Percentiles rank a stretch among this genome's conserved stretches.
Conservation (phyloP, 805 yeast genomes). For the Ascoidea tarda region DNA sequence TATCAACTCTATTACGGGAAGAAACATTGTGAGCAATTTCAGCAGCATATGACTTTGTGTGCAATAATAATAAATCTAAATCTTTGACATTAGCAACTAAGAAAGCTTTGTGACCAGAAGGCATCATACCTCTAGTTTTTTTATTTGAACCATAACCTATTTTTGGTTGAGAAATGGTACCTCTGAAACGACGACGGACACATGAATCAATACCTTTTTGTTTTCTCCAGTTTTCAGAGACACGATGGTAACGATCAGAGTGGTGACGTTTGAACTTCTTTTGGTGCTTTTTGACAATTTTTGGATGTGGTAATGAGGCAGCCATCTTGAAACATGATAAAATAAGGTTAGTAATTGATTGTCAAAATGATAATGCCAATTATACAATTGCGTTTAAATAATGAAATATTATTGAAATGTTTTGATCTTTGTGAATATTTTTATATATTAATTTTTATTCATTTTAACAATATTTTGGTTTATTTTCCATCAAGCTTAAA, state of each 20-base stretch:
- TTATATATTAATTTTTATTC: too few species aligned
- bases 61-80: slow-evolving; percentile 89
- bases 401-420: too few species aligned
- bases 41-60: slow-evolving; percentile 98
- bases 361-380: too few species aligned
- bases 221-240: slow-evolving; percentile 98
- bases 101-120: slow-evolving; percentile 97
- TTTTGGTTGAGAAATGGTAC: slow-evolving; percentile 97
- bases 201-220: slow-evolving; percentile 99
- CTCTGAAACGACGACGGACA: slow-evolving; percentile 99
- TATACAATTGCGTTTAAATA: too few species aligned
- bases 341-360: background rate
- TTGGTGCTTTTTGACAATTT: slow-evolving; percentile 98
- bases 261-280: slow-evolving; percentile 99
- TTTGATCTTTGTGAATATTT: too few species aligned
- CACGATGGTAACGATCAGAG: slow-evolving; percentile 99
- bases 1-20: slow-evolving; percentile 94
- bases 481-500: too few species aligned
- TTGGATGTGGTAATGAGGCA: slow-evolving; percentile 95
- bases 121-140: slow-evolving; percentile 89
- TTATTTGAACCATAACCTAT: slow-evolving; percentile 99
- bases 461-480: too few species aligned
- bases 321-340: slow-evolving; percentile 47
- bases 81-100: slow-evolving; percentile 86
- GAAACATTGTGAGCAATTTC: slow-evolving; percentile 99